A percentile compares a stretch with the other conserved stretches of the same genome.
These are phyloP conservation scores for Triticum monococcum DNA, from an alignment of 176 grass and related monocot genomes.

Conservation along the genomic window DNA sequence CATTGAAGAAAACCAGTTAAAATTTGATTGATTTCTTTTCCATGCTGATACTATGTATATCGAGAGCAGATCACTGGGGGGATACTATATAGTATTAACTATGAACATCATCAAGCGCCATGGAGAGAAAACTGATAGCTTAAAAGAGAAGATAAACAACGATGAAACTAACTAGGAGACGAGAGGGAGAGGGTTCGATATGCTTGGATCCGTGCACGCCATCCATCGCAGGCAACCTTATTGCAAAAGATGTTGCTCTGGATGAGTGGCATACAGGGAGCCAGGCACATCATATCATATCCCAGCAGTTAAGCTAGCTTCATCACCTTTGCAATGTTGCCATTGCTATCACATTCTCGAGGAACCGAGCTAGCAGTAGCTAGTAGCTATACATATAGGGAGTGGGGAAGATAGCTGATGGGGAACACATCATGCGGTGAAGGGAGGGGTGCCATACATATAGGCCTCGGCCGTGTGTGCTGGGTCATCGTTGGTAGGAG, in stretches of 20 bases:
- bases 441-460: background rate
- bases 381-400: background rate
- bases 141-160: background rate
- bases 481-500: background rate
- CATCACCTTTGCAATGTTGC: constrained; percentile 22
- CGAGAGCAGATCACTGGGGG: background rate
- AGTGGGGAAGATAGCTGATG: background rate
- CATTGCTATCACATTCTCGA: background rate
- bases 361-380: background rate
- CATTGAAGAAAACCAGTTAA: background rate
- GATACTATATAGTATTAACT: no score
- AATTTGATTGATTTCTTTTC: background rate
- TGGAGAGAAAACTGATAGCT: background rate
- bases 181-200: background rate
- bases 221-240: constrained; percentile 53
- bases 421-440: background rate
- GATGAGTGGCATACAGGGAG: constrained; percentile 76
- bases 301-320: background rate
- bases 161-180: background rate
- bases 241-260: constrained; percentile 32
- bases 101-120: background rate
- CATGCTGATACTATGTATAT: background rate
- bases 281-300: constrained; percentile 49
- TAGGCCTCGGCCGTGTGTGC: background rate
- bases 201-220: constrained; percentile 74